Percentiles rank a stretch among this genome's conserved stretches.
Conservation (phyloP, 352 stramenopile species). For the Globisporangium perplexum region DNA sequence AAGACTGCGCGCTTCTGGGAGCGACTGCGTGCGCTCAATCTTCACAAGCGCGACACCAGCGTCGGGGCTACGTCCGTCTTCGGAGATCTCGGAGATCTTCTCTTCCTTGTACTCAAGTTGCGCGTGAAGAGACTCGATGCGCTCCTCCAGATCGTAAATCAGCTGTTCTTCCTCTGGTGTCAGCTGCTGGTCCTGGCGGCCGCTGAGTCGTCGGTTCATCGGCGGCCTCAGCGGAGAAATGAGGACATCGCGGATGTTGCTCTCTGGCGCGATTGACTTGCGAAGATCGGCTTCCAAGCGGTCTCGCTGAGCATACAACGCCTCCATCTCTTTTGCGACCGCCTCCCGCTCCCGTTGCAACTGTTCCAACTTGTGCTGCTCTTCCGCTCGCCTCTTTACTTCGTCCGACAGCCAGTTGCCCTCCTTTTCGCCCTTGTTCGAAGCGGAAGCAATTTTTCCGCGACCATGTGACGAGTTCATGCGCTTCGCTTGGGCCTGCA, state of each 20-base stretch:
- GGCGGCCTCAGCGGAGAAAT: constrained; percentile 65
- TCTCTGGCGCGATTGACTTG: constrained; percentile 48
- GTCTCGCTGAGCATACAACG: constrained; percentile 64
- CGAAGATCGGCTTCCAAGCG: constrained; percentile 67
- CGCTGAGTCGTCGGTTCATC: constrained; percentile 37
- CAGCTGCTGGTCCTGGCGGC: constrained; percentile 39
- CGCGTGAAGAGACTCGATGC: constrained; percentile 81
- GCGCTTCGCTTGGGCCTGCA: constrained; percentile 63
- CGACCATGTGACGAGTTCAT: constrained; percentile 52
- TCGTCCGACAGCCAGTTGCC: constrained; percentile 81
- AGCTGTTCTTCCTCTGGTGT: constrained; percentile 79
- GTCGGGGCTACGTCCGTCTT: constrained; percentile 40
- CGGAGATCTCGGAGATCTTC: constrained; percentile 77
- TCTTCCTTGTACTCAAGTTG: constrained; percentile 88
- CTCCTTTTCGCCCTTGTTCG: constrained; percentile 40
- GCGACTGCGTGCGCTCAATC: constrained; percentile 78
- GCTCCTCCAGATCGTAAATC: constrained; percentile 79
- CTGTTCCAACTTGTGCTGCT: constrained; percentile 82
- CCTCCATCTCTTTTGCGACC: constrained; percentile 80
- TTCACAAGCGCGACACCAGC: constrained; percentile 50
- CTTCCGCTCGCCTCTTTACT: constrained; percentile 74
- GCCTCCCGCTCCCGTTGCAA: constrained; percentile 70
- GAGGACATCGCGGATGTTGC: constrained; percentile 73
- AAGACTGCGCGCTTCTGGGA: constrained; percentile 73
- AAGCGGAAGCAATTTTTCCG: constrained; percentile 28